Evolutionary conservation across 306 rosid genomes (phyloP).

Genomic region (Dalbergia cochinchinensis): DNA sequence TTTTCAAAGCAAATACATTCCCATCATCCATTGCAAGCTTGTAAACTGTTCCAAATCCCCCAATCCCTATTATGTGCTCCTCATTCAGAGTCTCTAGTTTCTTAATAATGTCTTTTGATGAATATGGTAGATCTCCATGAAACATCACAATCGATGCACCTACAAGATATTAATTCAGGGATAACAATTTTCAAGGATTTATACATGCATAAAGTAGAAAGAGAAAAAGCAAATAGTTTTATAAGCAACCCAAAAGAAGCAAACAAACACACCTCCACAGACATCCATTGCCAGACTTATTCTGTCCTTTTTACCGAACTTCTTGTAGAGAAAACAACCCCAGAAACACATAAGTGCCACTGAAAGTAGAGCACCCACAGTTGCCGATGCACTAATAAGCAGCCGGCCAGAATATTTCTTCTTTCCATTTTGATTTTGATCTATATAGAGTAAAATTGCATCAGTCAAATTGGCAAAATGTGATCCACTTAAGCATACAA

Average conservation of each 20-base stretch:
- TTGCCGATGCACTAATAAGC: slow-evolving; percentile 96
- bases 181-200: slow-evolving; percentile 42
- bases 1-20: slow-evolving; percentile 90
- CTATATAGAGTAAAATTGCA: slow-evolving; percentile 54
- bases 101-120: slow-evolving; percentile 93
- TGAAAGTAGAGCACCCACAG: slow-evolving; percentile 96
- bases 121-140: slow-evolving; percentile 98
- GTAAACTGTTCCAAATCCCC: slow-evolving; percentile 96
- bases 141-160: slow-evolving; percentile 97
- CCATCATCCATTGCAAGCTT: slow-evolving; percentile 99
- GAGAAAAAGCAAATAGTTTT: slow-evolving; percentile 30
- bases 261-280: slow-evolving; percentile 73
- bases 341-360: slow-evolving; percentile 99
- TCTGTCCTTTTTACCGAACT: slow-evolving; percentile 81
- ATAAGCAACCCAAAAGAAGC: slow-evolving; percentile 40
- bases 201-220: slow-evolving; percentile 29
- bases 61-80: slow-evolving; percentile 88
- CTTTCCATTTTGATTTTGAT: slow-evolving; percentile 68
- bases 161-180: slow-evolving; percentile 51
- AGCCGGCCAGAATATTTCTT: slow-evolving; percentile 91
- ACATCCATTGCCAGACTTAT: slow-evolving; percentile 81
- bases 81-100: slow-evolving; percentile 92
- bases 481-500: slow-evolving; percentile 33
- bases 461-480: slow-evolving; percentile 33
- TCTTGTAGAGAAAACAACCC: slow-evolving; percentile 97